These are phyloP conservation scores for Knoxia roxburghii DNA, from an alignment of 257 asterid genomes.

Conservation along the genomic window DNA sequence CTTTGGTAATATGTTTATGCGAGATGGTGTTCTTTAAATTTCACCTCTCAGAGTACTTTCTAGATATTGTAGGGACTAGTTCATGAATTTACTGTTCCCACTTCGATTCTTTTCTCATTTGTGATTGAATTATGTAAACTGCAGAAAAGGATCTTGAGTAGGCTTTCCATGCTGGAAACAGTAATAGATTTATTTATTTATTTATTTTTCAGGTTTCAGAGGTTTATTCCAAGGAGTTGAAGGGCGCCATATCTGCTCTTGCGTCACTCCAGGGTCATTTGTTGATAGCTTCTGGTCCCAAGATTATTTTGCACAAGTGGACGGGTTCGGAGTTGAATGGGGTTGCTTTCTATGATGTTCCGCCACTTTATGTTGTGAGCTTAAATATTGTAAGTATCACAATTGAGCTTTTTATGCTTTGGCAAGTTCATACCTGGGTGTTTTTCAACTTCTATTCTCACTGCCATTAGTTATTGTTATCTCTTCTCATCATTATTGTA, in stretches of 20 bases:
- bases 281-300: slow-evolving; percentile 94
- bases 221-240: slow-evolving; percentile 86
- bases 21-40: slow-evolving; percentile 8
- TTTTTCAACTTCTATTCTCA: background rate
- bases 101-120: background rate
- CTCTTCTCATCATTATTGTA: background rate
- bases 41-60: slow-evolving; percentile 13
- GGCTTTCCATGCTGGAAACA: slow-evolving; percentile 11
- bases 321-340: slow-evolving; percentile 89
- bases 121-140: background rate
- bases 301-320: slow-evolving; percentile 90
- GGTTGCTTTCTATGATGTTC: slow-evolving; percentile 84
- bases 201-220: slow-evolving; percentile 78
- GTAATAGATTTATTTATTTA: slow-evolving; percentile 15
- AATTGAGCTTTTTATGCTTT: background rate
- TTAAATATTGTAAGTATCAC: slow-evolving; percentile 73
- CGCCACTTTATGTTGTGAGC: slow-evolving; percentile 99
- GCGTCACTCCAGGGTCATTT: slow-evolving; percentile 96
- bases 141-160: background rate
- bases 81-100: slow-evolving; percentile 15
- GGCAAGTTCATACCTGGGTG: slow-evolving; percentile 5
- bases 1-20: slow-evolving; percentile 39
- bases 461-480: background rate
- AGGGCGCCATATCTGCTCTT: slow-evolving; percentile 98
- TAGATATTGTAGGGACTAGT: slow-evolving; percentile 7